phyloP scores from a whole-genome alignment of 257 asterid species.

The Sherardia arvensis region DNA sequence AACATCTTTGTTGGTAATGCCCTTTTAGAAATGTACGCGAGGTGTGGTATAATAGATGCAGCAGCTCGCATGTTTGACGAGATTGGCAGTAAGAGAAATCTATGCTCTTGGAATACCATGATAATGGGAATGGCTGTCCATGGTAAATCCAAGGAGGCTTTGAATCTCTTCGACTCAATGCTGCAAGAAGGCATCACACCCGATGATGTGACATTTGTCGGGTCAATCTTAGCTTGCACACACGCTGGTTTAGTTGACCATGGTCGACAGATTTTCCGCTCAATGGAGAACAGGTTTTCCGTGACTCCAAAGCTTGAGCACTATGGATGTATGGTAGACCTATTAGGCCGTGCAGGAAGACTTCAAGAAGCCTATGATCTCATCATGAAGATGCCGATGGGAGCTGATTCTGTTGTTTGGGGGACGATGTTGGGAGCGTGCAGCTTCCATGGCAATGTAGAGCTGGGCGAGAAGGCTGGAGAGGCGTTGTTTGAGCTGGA shows the following conservation, averaged over 20 bases:
- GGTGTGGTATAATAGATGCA: slow-evolving; percentile 67
- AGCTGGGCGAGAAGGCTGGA: slow-evolving; percentile 61
- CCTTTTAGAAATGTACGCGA: slow-evolving; percentile 54
- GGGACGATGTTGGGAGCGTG: slow-evolving; percentile 79
- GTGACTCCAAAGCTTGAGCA: slow-evolving; percentile 33
- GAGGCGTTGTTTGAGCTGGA: slow-evolving; percentile 50
- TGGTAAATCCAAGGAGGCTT: not conserved
- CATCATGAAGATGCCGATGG: slow-evolving; percentile 63
- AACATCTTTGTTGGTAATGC: slow-evolving; percentile 63
- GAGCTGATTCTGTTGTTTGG: slow-evolving; percentile 80
- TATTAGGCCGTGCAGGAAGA: slow-evolving; percentile 69
- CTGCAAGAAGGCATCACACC: slow-evolving; percentile 49
- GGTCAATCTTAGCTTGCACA: slow-evolving; percentile 71
- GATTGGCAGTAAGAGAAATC: slow-evolving; percentile 22
- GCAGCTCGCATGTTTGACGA: slow-evolving; percentile 54
- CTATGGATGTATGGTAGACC: slow-evolving; percentile 85
- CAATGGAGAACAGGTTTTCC: slow-evolving; percentile 2
- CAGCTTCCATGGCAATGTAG: slow-evolving; percentile 69
- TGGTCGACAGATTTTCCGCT: slow-evolving; percentile 17
- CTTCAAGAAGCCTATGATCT: slow-evolving; percentile 56
- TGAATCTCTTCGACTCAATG: slow-evolving; percentile 6
- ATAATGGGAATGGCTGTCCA: slow-evolving; percentile 3
- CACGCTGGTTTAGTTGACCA: slow-evolving; percentile 19
- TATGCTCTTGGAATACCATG: slow-evolving; percentile 6
- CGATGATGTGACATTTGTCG: slow-evolving; percentile 83